Evolutionary conservation across 257 asterid genomes (phyloP).

Genomic region (Solanum etuberosum): DNA sequence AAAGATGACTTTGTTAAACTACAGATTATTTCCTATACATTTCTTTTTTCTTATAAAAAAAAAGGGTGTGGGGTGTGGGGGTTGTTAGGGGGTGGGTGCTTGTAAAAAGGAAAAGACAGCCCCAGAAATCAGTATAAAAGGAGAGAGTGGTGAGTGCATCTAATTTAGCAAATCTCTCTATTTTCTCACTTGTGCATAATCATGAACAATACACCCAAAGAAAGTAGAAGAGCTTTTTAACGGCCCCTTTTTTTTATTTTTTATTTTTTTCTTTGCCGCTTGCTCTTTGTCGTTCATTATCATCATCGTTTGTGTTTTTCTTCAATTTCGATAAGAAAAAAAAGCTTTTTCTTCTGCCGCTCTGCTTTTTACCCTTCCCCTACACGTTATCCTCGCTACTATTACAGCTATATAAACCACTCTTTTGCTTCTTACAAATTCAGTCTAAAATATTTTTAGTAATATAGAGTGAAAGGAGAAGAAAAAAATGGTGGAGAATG

Average conservation of each 20-base stretch:
- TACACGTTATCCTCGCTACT: slow-evolving; percentile 20
- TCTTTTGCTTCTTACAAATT: neutral
- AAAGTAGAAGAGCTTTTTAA: neutral
- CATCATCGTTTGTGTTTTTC: neutral
- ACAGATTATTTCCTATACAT: neutral
- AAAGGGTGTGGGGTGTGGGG: neutral
- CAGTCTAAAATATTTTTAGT: neutral
- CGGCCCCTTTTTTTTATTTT: neutral
- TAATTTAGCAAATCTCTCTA: neutral
- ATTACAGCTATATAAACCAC: slow-evolving; percentile 11
- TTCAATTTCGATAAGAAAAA: neutral
- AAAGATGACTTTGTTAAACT: neutral
- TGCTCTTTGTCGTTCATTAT: neutral
- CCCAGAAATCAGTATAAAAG: slow-evolving; percentile 34
- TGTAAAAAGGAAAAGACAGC: neutral
- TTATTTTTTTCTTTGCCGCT: neutral
- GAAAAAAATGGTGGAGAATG: slow-evolving; percentile 21
- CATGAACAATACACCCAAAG: neutral
- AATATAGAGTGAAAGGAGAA: neutral
- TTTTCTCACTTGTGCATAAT: neutral
- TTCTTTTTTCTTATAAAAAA: neutral
- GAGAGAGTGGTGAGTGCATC: slow-evolving; percentile 4
- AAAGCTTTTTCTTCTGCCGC: slow-evolving; percentile 6
- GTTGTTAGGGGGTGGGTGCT: neutral
- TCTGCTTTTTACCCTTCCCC: slow-evolving; percentile 12